Conservation (phyloP, 2,329 filamentous ascomycete species). For the Ceratocystis ficicola region DNA sequence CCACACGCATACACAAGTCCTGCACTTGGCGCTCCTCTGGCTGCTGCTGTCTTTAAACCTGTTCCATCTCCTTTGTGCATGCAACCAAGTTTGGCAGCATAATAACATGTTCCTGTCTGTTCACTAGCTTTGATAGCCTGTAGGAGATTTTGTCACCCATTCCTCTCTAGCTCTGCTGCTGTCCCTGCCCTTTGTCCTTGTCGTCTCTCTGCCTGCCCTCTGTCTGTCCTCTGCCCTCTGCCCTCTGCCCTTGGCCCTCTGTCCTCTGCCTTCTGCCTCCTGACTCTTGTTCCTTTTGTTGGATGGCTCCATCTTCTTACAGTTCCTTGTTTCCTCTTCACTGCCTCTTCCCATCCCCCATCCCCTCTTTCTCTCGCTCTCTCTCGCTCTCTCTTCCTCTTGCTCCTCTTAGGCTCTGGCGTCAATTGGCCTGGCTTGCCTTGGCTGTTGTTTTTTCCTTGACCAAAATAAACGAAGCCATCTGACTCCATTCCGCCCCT, state of each 20-base stretch:
- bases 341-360: not conserved
- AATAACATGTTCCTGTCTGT: slow-evolving; percentile 5
- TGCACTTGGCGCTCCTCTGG: no score
- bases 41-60: slow-evolving; percentile 9
- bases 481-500: slow-evolving; percentile 25
- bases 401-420: not conserved
- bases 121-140: slow-evolving; percentile 1
- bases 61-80: slow-evolving; percentile 11
- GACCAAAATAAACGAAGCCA: slow-evolving; percentile 11
- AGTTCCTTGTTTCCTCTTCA: not conserved
- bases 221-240: not conserved
- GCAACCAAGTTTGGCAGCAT: slow-evolving; percentile 1
- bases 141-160: slow-evolving; percentile 10
- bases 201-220: not conserved
- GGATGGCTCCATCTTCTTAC: not conserved
- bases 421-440: not conserved
- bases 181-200: not conserved
- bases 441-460: not conserved
- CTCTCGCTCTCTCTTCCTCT: not conserved
- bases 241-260: no score
- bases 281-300: no score
- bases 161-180: not conserved
- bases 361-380: not conserved
- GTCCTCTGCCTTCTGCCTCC: no score
- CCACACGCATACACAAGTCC: not conserved